Percentiles rank a stretch among this genome's conserved stretches.
Conservation (phyloP, 495 filamentous ascomycete species). For the Cercophora sp. region DNA sequence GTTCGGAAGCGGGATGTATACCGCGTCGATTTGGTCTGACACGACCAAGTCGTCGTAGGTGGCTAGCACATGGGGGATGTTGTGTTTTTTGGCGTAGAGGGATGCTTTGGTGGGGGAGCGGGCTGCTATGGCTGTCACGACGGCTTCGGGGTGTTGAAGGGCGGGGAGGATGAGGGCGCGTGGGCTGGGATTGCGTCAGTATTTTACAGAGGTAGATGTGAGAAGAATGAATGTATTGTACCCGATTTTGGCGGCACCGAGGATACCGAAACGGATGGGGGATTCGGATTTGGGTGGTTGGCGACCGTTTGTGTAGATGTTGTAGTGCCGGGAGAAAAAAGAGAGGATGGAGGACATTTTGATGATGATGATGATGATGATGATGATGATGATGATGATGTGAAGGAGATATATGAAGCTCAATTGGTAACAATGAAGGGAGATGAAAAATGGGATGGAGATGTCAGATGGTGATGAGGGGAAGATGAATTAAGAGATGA, state of each 20-base stretch:
- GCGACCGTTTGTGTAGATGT: conserved; percentile 27
- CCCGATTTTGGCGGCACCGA: conserved; percentile 49
- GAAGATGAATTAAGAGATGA: too few relatives aligned
- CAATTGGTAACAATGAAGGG: neutral
- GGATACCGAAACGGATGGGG: conserved; percentile 43
- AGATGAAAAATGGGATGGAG: too few relatives aligned
- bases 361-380: neutral
- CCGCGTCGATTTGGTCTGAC: conserved; percentile 45
- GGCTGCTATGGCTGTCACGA: conserved; percentile 56
- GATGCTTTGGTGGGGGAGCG: conserved; percentile 50
- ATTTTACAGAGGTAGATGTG: neutral
- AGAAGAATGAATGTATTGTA: conserved; percentile 25
- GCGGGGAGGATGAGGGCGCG: conserved; percentile 54
- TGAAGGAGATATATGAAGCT: neutral
- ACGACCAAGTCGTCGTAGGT: conserved; percentile 52
- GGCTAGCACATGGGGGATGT: conserved; percentile 51
- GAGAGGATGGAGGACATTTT: conserved; percentile 26
- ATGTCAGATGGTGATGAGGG: too few relatives aligned
- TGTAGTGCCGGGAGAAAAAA: conserved; percentile 27
- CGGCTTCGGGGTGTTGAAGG: conserved; percentile 54
- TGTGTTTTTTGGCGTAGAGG: conserved; percentile 53
- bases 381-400: neutral
- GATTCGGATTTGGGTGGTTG: conserved; percentile 29
- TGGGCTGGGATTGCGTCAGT: conserved; percentile 36
- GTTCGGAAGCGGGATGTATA: conserved; percentile 53